Conservation (phyloP, 495 filamentous ascomycete genomes). For the Tetracladium setigerum region DNA sequence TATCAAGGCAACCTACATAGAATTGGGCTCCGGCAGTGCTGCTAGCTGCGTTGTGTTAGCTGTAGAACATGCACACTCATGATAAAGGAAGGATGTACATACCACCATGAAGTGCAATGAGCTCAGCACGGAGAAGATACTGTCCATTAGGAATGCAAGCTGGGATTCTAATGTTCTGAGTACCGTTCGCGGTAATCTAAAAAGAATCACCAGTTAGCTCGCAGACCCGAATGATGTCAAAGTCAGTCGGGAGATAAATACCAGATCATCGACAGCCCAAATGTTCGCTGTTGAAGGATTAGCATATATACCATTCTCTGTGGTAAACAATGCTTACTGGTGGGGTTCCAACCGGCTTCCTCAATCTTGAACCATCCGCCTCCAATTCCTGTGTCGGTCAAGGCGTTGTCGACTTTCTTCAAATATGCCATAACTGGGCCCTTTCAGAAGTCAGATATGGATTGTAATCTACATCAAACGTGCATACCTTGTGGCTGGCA, state of each 20-base stretch:
- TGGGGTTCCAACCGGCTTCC: slow-evolving; percentile 15
- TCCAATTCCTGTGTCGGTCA: slow-evolving; percentile 29
- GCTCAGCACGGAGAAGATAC: slow-evolving; percentile 45
- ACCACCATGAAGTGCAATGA: slow-evolving; percentile 39
- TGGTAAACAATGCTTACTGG: slow-evolving; percentile 4
- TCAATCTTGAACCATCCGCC: slow-evolving; percentile 32
- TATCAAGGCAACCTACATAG: slow-evolving; percentile 28
- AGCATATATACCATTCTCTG: background rate
- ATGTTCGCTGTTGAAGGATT: slow-evolving; percentile 2
- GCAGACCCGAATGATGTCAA: background rate
- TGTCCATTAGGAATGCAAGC: slow-evolving; percentile 35
- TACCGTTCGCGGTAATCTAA: slow-evolving; percentile 22
- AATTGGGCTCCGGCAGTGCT: slow-evolving; percentile 38
- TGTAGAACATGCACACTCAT: background rate
- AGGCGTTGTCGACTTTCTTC: slow-evolving; percentile 40
- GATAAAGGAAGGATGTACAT: background rate
- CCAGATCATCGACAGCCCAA: slow-evolving; percentile 15
- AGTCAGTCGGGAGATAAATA: background rate
- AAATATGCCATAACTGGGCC: slow-evolving; percentile 42
- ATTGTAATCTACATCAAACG: background rate
- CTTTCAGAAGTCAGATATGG: background rate
- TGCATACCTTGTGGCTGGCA: slow-evolving; percentile 26
- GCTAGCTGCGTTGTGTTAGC: slow-evolving; percentile 20
- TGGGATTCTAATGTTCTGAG: slow-evolving; percentile 37
- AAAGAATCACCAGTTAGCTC: background rate